phyloP scores from a whole-genome alignment of 768 basidiomycete species.

The Tephrocybe sp. region DNA sequence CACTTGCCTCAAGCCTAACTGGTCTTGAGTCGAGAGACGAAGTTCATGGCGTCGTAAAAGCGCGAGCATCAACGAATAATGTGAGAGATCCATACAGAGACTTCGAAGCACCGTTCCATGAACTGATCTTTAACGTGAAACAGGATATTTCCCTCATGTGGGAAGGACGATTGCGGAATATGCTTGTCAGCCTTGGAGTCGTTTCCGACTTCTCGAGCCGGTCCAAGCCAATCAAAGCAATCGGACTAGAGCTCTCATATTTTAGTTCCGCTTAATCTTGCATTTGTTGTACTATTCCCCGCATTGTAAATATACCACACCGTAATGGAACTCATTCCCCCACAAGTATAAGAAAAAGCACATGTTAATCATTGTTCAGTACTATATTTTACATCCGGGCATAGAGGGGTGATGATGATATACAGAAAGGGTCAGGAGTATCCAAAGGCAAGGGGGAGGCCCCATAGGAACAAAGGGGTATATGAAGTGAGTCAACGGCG shows the following conservation, averaged over 20 bases:
- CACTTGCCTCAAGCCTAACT: slow-evolving; percentile 5
- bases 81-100: slow-evolving; percentile 43
- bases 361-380: background rate
- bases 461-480: slow-evolving; percentile 1
- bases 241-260: slow-evolving; percentile 93
- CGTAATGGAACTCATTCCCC: too few relatives aligned
- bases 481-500: background rate
- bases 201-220: slow-evolving; percentile 87
- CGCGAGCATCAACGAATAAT: slow-evolving; percentile 85
- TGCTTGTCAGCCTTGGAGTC: slow-evolving; percentile 87
- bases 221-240: slow-evolving; percentile 82
- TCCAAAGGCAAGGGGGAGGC: slow-evolving; percentile 2
- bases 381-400: slow-evolving; percentile 20
- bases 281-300: background rate
- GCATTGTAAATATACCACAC: too few relatives aligned
- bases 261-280: slow-evolving; percentile 61
- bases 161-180: slow-evolving; percentile 89
- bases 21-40: slow-evolving; percentile 29
- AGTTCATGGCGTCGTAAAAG: slow-evolving; percentile 84
- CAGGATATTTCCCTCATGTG: slow-evolving; percentile 91
- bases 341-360: too few relatives aligned
- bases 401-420: slow-evolving; percentile 9
- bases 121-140: background rate
- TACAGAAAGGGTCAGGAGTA: slow-evolving; percentile 10
- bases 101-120: background rate